These are phyloP conservation scores for Excoecaria cochinchinensis DNA, from an alignment of 345 rosid genomes.

Conservation along the genomic window DNA sequence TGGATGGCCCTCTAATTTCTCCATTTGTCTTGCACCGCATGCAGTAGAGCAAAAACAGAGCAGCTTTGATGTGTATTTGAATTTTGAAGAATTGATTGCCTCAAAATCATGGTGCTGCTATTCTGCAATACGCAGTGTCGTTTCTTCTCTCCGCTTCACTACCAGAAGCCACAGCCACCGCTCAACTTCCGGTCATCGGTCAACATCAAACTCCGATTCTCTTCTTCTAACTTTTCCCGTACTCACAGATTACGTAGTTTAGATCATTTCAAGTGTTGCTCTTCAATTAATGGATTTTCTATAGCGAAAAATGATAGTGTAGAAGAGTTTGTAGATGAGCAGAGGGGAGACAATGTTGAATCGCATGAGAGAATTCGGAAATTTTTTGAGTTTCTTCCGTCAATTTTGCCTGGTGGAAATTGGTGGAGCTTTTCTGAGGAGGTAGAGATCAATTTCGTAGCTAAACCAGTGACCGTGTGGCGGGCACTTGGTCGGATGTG, in stretches of 20 bases:
- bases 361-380: constrained; percentile 43
- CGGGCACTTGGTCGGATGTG: constrained; percentile 83
- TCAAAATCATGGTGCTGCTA: constrained; percentile 38
- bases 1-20: constrained; percentile 6
- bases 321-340: constrained; percentile 32
- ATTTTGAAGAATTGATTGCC: background rate
- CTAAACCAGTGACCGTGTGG: constrained; percentile 82
- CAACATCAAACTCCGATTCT: constrained; percentile 17
- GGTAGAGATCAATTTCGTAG: constrained; percentile 55
- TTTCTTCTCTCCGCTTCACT: constrained; percentile 35
- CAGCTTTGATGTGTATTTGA: background rate
- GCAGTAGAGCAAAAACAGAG: background rate
- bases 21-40: background rate
- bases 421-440: constrained; percentile 91
- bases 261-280: constrained; percentile 28
- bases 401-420: constrained; percentile 79
- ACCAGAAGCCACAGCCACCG: constrained; percentile 11
- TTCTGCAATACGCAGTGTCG: constrained; percentile 40
- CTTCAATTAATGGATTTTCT: constrained; percentile 60
- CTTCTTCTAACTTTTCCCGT: constrained; percentile 17
- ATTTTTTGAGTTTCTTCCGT: constrained; percentile 48
- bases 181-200: constrained; percentile 23
- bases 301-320: constrained; percentile 25
- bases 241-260: constrained; percentile 8
- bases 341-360: constrained; percentile 35